Conservation (phyloP, 257 asterid genomes). For the Pogostemon cablin region DNA sequence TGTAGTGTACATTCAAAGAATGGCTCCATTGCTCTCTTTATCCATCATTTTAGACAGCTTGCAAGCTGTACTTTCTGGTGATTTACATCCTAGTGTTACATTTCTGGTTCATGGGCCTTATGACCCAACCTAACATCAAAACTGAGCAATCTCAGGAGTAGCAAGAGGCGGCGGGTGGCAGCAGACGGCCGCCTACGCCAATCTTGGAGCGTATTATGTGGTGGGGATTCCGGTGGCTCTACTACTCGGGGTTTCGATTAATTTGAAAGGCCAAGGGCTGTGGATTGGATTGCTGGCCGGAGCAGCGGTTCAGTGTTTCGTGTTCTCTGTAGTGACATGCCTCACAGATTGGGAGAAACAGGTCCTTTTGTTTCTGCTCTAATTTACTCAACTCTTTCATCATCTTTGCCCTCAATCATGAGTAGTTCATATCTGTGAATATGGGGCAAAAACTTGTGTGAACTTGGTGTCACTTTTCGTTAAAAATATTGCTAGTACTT, state of each 20-base stretch:
- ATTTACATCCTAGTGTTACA: not conserved
- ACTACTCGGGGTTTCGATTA: not conserved
- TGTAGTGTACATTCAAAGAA: not conserved
- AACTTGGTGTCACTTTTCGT: no score
- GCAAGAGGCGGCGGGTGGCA: slow-evolving; percentile 27
- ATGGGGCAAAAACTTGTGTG: no score
- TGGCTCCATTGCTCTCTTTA: not conserved
- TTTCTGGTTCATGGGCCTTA: no score
- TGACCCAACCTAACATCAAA: no score
- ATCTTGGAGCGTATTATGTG: not conserved
- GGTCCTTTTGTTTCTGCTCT: not conserved
- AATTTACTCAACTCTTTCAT: not conserved
- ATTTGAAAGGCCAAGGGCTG: slow-evolving; percentile 4
- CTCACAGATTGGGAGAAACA: not conserved
- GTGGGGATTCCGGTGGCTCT: slow-evolving; percentile 5
- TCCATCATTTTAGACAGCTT: slow-evolving; percentile 6
- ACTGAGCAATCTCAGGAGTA: not conserved
- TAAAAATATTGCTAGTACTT: no score
- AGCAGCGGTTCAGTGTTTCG: not conserved
- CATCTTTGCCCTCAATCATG: not conserved
- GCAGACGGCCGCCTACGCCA: not conserved
- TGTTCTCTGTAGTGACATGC: not conserved
- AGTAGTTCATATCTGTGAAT: no score
- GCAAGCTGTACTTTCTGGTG: slow-evolving; percentile 3
- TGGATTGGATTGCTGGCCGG: slow-evolving; percentile 12